Evolutionary conservation across 1,284 basidiomycete genomes (phyloP), one percentile per base, ranked within the genome.

Genomic region (Rugosomyces carneus): DNA sequence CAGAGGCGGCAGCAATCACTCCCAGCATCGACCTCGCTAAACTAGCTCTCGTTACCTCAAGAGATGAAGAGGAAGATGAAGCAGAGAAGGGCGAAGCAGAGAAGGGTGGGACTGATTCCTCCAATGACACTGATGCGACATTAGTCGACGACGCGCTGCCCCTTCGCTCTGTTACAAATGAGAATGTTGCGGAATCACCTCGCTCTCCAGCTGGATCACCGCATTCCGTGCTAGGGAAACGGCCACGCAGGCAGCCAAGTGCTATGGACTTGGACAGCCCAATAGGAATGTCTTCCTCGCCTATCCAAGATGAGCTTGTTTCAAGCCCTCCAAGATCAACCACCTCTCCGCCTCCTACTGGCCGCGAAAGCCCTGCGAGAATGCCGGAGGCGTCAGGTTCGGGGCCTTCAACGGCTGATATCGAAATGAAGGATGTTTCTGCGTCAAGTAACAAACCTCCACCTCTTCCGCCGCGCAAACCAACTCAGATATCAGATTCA

Each of bases 21-120:
- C 92, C 92, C 0, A 81, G 84, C 3, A 69, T 91, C 37, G 89
- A 94, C 57, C 74, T 96, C 9, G 93, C 93, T 6, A 93, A 94
- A 60, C 76, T 96, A n/a, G 93, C 93, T 0, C 74, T 96, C 13
- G 86, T 95, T 15, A 92, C 92, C 2, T 87, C 89, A 2, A 81
- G 89, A 57, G 89, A 93, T 52, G 92, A 94, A 62, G 88, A 90
- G 59, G 86, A 89, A 50, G 88, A 90, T 48, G 84, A 87, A 52
- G 71, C 67, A n/a, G 81, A 83, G 51, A 76, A 75, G 50, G 88
- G 90, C 48, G 84, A 87, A 52, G 71, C 67, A n/a, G 81, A 83
- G 51, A 76, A 75, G 55, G 74, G 76, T 46, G 81, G 80, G 36
- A 86, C 84, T 3, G 86, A 85, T 56, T 79, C 83, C n/a, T 88